Conservation (phyloP, 257 asterid species). For the Nicotiana otophora region DNA sequence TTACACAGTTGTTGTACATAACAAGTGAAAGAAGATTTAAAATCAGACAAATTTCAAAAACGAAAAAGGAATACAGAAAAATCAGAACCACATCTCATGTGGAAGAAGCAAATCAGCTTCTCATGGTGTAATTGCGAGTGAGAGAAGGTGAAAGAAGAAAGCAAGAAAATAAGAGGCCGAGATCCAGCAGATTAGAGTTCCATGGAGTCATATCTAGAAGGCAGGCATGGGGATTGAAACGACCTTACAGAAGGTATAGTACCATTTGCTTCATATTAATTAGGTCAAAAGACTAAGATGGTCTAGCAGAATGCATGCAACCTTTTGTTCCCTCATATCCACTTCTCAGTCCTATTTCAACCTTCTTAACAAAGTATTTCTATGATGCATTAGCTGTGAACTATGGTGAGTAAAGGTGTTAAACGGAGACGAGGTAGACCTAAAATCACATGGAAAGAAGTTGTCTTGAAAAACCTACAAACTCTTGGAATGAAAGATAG, state of each 20-base stretch:
- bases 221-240: neutral
- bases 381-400: neutral
- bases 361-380: neutral
- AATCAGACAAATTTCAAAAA: no score
- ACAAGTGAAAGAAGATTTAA: neutral
- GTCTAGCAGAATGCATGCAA: neutral
- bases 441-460: no score
- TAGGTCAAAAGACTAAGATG: neutral
- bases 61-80: no score
- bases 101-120: no score
- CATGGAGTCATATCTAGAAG: neutral
- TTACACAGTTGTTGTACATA: neutral
- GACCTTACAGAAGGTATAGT: neutral
- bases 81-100: no score
- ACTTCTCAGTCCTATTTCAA: neutral
- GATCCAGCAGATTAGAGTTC: neutral
- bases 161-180: neutral
- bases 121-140: no score
- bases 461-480: no score
- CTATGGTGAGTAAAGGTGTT: neutral
- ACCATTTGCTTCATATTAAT: neutral
- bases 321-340: neutral
- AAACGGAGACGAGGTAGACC: no score
- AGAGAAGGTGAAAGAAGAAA: no score
- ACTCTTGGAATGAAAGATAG: no score